These are phyloP conservation scores for Lachancea lanzarotensis DNA, from an alignment of 805 yeast genomes.

Conservation along the genomic window DNA sequence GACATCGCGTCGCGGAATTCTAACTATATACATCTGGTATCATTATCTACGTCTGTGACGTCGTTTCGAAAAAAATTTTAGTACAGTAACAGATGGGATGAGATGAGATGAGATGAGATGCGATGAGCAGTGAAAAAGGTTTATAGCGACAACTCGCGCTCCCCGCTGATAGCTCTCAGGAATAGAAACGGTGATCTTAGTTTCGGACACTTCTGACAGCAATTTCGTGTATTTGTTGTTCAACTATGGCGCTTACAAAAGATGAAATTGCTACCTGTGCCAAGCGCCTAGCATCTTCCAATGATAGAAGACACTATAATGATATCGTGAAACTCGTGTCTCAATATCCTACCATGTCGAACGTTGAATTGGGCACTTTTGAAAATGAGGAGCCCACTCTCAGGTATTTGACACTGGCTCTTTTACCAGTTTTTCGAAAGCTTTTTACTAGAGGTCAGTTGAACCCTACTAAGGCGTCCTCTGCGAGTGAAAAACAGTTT, in stretches of 20 bases:
- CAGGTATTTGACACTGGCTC: constrained; percentile 27
- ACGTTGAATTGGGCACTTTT: constrained; percentile 8
- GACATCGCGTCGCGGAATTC: no score
- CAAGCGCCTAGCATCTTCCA: constrained; percentile 22
- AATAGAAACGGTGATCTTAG: not conserved
- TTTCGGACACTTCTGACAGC: not conserved
- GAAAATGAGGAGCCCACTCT: constrained; percentile 15
- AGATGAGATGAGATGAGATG: constrained; percentile 19
- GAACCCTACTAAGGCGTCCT: constrained; percentile 20
- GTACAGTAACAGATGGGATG: not conserved
- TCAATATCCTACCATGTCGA: constrained; percentile 13
- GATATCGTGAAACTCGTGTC: constrained; percentile 27
- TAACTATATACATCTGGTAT: not conserved
- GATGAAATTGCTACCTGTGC: constrained; percentile 26
- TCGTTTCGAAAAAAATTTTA: not conserved
- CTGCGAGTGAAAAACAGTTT: constrained; percentile 44
- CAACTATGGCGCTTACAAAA: constrained; percentile 6
- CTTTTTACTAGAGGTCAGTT: constrained; percentile 30
- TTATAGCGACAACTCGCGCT: not conserved
- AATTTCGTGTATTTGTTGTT: no score
- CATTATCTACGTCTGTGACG: not conserved
- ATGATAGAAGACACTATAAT: constrained; percentile 30
- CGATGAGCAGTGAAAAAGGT: not conserved
- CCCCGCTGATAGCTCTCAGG: not conserved
- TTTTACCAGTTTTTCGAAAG: constrained; percentile 30